These are phyloP conservation scores for Neocucurbitaria cava DNA, from an alignment of 2,329 filamentous ascomycete genomes.

Conservation along the genomic window DNA sequence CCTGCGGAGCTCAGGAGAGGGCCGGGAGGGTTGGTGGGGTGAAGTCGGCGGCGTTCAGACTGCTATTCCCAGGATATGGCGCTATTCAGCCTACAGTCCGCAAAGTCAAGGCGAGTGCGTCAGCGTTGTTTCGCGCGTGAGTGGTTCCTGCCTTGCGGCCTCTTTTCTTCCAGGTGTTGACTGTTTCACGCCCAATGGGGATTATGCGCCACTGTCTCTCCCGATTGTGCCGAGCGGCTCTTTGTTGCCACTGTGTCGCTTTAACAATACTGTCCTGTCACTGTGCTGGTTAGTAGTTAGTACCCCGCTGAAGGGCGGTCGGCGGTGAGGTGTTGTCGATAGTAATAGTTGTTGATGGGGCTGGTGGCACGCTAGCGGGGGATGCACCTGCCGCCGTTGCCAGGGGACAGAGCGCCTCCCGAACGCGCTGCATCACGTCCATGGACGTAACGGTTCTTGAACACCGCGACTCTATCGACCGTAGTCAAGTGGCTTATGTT, in stretches of 20 bases:
- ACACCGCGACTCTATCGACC: no score
- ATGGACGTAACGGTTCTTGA: no score
- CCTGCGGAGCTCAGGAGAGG: slow-evolving; percentile 34
- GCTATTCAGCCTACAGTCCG: background rate
- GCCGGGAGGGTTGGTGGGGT: slow-evolving; percentile 27
- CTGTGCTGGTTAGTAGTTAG: slow-evolving; percentile 45
- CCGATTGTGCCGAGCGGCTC: slow-evolving; percentile 22
- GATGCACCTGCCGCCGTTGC: slow-evolving; percentile 5
- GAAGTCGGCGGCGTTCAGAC: slow-evolving; percentile 11
- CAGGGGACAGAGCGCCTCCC: background rate
- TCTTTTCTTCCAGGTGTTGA: slow-evolving; percentile 19
- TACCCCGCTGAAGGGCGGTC: slow-evolving; percentile 28
- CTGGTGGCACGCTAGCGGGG: slow-evolving; percentile 4
- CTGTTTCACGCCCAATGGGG: slow-evolving; percentile 34
- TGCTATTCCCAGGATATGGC: slow-evolving; percentile 1
- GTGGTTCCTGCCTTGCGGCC: slow-evolving; percentile 24
- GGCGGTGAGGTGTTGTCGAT: slow-evolving; percentile 32
- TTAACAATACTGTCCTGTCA: slow-evolving; percentile 26
- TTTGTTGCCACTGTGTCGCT: slow-evolving; percentile 12
- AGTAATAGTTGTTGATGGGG: slow-evolving; percentile 31
- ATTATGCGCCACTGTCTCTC: slow-evolving; percentile 36
- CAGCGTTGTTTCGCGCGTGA: slow-evolving; percentile 16
- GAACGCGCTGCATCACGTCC: background rate
- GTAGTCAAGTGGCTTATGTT: no score
- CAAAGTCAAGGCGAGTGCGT: slow-evolving; percentile 9